phyloP scores from a whole-genome alignment of 306 rosid species.

The Dryas drummondii region DNA sequence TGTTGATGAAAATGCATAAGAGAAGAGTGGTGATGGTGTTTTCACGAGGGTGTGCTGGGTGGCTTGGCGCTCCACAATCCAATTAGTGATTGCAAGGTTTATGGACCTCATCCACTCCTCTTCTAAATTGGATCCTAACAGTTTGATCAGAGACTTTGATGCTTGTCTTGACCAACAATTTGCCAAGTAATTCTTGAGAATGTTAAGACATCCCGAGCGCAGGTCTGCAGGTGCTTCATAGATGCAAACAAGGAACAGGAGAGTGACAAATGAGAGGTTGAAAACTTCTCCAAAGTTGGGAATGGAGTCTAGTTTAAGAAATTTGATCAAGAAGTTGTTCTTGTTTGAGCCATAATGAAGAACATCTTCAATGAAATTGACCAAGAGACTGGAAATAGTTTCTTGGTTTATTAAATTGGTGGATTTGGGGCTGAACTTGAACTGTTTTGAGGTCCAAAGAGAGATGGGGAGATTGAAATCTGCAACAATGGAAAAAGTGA shows the following conservation, averaged over 20 bases:
- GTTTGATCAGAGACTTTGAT: slow-evolving; percentile 59
- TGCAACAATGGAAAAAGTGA: slow-evolving; percentile 55
- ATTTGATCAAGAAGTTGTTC: slow-evolving; percentile 34
- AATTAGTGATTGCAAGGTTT: slow-evolving; percentile 82
- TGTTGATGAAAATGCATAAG: slow-evolving; percentile 66
- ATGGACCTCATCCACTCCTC: slow-evolving; percentile 92
- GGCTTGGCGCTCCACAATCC: slow-evolving; percentile 64
- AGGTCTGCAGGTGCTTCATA: slow-evolving; percentile 75
- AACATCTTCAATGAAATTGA: slow-evolving; percentile 59
- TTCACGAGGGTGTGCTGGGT: slow-evolving; percentile 24
- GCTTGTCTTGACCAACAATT: slow-evolving; percentile 47
- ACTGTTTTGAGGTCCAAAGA: slow-evolving; percentile 78
- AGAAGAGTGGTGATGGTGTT: slow-evolving; percentile 74
- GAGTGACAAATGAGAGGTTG: slow-evolving; percentile 63
- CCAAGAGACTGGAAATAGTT: slow-evolving; percentile 49
- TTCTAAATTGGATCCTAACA: slow-evolving; percentile 75
- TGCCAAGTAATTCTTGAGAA: slow-evolving; percentile 44
- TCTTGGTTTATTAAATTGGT: slow-evolving; percentile 35
- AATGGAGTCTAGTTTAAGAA: slow-evolving; percentile 45
- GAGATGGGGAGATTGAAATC: slow-evolving; percentile 60
- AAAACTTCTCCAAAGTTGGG: slow-evolving; percentile 53
- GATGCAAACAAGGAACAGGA: slow-evolving; percentile 68
- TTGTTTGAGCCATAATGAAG: slow-evolving; percentile 74
- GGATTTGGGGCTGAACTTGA: slow-evolving; percentile 42
- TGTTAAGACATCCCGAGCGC: slow-evolving; percentile 50